Base-by-base conservation (phyloP, 768 basidiomycete genomes). In the Boletus edulis region DNA sequence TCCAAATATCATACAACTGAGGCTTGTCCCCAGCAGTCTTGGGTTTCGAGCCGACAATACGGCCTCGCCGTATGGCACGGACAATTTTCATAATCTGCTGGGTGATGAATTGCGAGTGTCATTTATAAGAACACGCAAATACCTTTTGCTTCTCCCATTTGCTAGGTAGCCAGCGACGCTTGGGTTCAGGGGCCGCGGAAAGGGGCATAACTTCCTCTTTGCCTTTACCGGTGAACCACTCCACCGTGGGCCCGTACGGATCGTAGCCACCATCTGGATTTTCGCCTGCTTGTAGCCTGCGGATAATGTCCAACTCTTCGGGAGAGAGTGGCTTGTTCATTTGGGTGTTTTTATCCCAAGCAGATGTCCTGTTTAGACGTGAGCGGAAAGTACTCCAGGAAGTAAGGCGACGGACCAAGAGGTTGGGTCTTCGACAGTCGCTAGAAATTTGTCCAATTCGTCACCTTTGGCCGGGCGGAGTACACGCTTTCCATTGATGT, bases 61-160 rank as follows among this genome's bases (percentile, higher is more conserved):
- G 88, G 34, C 97, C 97, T 77, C 94, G 87, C 10, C 97, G 86
- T 65, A 99, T 98, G 5, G 96, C 96, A 45, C 95, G 94, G 57
- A 99, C 95, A 57, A 98, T 98, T 82, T 98, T 99, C 93, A 99
- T 95, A 61, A 99, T 85, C 95, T 97, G 60, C 32, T 20, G 8
- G n/a, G 34, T 9, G 32, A 31, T 52, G 42, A 63, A 48, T 45
- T 52, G 24, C n/a, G 50, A 40, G 38, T 48, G 35, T 12, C 37
- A 27, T 41, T 18, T 35, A 32, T 3, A 11, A 32, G 24, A 46
- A 34, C 17, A 43, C 35, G 14, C 17, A 37, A 68, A 51, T 64
- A 93, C 95, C 84, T 99, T 99, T 80, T 97, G 87, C 73, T 97
- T 98, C 75, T 98, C 97, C 97, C 97, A 99, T 77, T 95, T 98